Base-by-base conservation (phyloP, 1,284 basidiomycete species). In the Cutaneotrichosporon sp. region DNA sequence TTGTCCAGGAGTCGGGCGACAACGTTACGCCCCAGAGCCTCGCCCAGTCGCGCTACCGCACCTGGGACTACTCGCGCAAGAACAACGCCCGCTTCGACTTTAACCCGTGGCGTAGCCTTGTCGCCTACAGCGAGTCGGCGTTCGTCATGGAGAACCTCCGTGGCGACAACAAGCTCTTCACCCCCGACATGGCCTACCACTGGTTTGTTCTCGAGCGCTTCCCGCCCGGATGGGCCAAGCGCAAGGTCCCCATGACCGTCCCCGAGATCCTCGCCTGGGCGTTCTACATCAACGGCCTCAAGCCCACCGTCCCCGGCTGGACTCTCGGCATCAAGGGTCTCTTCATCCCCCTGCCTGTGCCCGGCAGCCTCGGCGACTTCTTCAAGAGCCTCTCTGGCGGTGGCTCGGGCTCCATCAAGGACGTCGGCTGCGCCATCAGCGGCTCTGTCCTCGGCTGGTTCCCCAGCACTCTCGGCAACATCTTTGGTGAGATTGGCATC, bases 71-170 rank as follows among this genome's bases (percentile, higher is more conserved):
- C 39, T 49, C 53, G n/a, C 40, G 35, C 44, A 18, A 44, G 17
- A 49, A 52, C 44, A 59, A 59, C 57, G 47, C 51, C 22, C 39
- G 39, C 18, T 52, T 52, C 22, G 57, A 59, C 53, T 59, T 59
- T 41, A 59, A 59, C 53, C 57, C 57, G 4, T 59, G 57, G 57
- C 57, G 57, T 44, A 59, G 55, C 53, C 23, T 59, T 7, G 57
- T 59, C 41, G 57, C 57, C 33, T 59, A 59, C 54, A 48, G 38
- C 41, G 57, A 59, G 57, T 59, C 57, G 18, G 57, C 51, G 40
- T 59, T 59, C 30, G 41, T 45, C 26, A 41, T 40, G 45, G 39
- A 55, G 51, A 45, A 46, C 13, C 54, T 59, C 35, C 50, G 51
- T n/a, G 57, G 57, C 35, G 42, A 46, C 43, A 23, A 49, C 26